phyloP scores from a whole-genome alignment of 805 yeast genomes.

The Wickerhamomyces bisporus region DNA sequence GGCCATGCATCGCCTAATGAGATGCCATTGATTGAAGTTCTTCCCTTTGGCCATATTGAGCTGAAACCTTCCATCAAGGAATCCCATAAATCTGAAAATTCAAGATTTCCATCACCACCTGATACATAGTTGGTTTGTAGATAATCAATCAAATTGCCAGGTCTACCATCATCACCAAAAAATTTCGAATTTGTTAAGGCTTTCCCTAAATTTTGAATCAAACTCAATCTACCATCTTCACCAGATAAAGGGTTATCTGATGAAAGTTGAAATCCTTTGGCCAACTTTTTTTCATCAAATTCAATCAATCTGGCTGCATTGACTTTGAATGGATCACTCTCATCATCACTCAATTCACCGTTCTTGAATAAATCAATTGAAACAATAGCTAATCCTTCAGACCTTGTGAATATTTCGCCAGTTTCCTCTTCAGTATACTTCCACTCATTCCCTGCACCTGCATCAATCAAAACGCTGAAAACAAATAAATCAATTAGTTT shows the following conservation, averaged over 20 bases:
- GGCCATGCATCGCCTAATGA: slow-evolving; percentile 63
- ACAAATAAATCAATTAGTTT: slow-evolving; percentile 53
- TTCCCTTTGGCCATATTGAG: slow-evolving; percentile 59
- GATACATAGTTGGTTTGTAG: slow-evolving; percentile 24
- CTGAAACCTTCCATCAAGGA: slow-evolving; percentile 50
- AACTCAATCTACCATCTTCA: slow-evolving; percentile 44
- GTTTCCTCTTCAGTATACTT: slow-evolving; percentile 34
- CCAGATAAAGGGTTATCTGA: slow-evolving; percentile 48
- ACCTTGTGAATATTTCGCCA: slow-evolving; percentile 33
- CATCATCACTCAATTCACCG: slow-evolving; percentile 40
- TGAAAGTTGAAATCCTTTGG: slow-evolving; percentile 43
- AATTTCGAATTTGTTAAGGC: slow-evolving; percentile 37
- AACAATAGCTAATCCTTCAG: slow-evolving; percentile 64
- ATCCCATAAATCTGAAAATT: slow-evolving; percentile 47
- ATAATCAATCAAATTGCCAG: slow-evolving; percentile 52
- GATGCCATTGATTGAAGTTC: slow-evolving; percentile 44
- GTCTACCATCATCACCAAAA: slow-evolving; percentile 45
- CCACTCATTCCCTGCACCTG: slow-evolving; percentile 66
- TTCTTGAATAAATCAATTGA: slow-evolving; percentile 46
- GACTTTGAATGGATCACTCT: slow-evolving; percentile 35
- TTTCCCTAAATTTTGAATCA: slow-evolving; percentile 43
- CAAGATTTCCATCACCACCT: slow-evolving; percentile 25
- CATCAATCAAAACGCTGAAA: slow-evolving; percentile 58
- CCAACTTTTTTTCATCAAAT: slow-evolving; percentile 32
- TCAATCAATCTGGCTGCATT: slow-evolving; percentile 35